phyloP scores from a whole-genome alignment of 2,329 filamentous ascomycete genomes.

The Monosporascus sp. region DNA sequence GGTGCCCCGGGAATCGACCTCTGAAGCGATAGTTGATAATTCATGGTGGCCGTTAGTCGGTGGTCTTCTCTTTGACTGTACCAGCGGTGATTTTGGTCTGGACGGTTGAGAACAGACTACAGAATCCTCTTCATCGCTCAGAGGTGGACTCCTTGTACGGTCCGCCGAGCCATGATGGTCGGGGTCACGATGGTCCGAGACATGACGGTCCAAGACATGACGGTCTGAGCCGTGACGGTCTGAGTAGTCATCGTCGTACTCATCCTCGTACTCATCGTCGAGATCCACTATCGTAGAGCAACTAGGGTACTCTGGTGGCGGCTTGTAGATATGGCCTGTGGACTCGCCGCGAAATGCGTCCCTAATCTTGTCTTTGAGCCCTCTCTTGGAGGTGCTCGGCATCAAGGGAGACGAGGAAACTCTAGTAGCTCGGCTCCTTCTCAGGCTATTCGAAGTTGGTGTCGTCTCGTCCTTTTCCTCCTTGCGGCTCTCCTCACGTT shows the following conservation, averaged over 20 bases:
- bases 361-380: constrained; percentile 53
- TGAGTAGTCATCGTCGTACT: constrained; percentile 22
- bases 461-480: constrained; percentile 26
- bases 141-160: constrained; percentile 5
- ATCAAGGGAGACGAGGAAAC: constrained; percentile 44
- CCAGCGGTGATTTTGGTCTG: background rate
- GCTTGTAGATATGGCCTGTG: constrained; percentile 35
- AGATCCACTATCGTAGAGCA: constrained; percentile 34
- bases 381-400: constrained; percentile 36
- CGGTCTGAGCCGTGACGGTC: background rate
- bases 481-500: constrained; percentile 11
- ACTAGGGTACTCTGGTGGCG: constrained; percentile 44
- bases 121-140: constrained; percentile 5
- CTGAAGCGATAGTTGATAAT: constrained; percentile 53
- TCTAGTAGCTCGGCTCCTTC: constrained; percentile 52
- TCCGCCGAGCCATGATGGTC: no score
- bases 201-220: no score
- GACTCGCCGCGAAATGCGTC: constrained; percentile 62
- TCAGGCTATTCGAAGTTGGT: constrained; percentile 36
- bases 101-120: background rate
- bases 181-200: no score
- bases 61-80: constrained; percentile 29
- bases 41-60: constrained; percentile 52
- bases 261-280: constrained; percentile 23
- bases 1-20: constrained; percentile 38